These are phyloP conservation scores for Citrus reticulata DNA, from an alignment of 345 rosid species.

Conservation along the genomic window DNA sequence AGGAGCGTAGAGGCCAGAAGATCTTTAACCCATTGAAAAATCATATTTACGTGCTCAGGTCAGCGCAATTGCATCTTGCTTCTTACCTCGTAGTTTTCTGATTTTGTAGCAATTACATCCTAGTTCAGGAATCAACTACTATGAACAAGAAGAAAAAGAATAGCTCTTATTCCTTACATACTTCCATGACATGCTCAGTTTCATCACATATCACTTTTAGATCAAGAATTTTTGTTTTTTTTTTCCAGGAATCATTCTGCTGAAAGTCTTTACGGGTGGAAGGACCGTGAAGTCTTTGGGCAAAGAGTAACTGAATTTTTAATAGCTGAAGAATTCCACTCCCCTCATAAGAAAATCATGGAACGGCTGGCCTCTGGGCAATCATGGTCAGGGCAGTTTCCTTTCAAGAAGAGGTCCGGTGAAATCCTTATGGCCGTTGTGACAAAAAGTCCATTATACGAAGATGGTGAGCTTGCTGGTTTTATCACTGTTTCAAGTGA, in stretches of 20 bases:
- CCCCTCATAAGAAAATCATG: conserved; percentile 37
- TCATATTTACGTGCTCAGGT: background rate
- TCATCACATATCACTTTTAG: background rate
- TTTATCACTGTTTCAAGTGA: conserved; percentile 74
- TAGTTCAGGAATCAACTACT: background rate
- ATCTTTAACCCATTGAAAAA: conserved; percentile 4
- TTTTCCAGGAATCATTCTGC: conserved; percentile 74
- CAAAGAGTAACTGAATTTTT: conserved; percentile 47
- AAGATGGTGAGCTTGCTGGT: conserved; percentile 63
- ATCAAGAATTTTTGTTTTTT: conserved; percentile 1
- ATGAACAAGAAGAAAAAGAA: background rate
- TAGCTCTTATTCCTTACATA: background rate
- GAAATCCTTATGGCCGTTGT: conserved; percentile 64
- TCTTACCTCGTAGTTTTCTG: background rate
- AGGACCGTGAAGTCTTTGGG: conserved; percentile 61
- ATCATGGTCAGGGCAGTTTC: conserved; percentile 89
- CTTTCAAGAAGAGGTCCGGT: conserved; percentile 65
- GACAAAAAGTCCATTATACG: conserved; percentile 65
- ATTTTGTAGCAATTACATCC: background rate
- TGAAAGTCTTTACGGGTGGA: conserved; percentile 81
- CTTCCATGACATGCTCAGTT: background rate
- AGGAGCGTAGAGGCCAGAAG: background rate
- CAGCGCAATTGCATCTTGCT: background rate
- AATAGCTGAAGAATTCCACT: conserved; percentile 50
- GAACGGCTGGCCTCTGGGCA: conserved; percentile 45